Evolutionary conservation across 805 yeast species (phyloP), one percentile per base, ranked within the genome.

Genomic region (Lipomyces orientalis): DNA sequence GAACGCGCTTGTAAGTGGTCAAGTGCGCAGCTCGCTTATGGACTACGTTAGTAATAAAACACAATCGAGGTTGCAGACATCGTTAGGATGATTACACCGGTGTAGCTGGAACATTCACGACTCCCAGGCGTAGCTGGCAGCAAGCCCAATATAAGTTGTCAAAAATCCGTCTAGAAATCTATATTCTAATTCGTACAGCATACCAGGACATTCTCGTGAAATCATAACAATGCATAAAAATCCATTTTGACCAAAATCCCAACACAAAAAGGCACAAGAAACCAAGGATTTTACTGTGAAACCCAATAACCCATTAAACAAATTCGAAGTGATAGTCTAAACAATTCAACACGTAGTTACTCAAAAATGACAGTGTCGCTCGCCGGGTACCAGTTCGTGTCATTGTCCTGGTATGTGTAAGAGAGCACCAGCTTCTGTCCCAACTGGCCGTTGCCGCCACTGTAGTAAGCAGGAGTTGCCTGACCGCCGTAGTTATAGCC

Each of bases 401-500:
- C 16, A 19, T 29, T n/a, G 55, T 63, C 70, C 58, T 68, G 71
- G 33, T 63, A 67, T 1, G 70, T 60, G 65, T 66, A 68, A 7
- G 65, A 51, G 19, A 68, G 59, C 2, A 68, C 54, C 7, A 68
- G 19, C 39, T 60, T 54, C 66, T 68, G 33, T 29, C 71, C 71
- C 22, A 49, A 12, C 34, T 35, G 3, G 22, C 31, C 49, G 9
- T 29, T 22, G 16, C 22, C 60, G 5, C 4, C 25, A 29, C 29
- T 25, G 54, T 31, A 55, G 55, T 29, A 58, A 8, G 67, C 49
- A 0, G 71, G 65, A 12, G 54, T 25, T 10, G 71, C 71, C 58
- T 35, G 60, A n/a, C 62, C 71, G 22, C 71, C 71, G 34, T 68
- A 68, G 65, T 68, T 68, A 67, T 67, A 68, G 16, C 68, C 68